Base-by-base conservation (phyloP, 345 rosid genomes). In the Camelina sativa region DNA sequence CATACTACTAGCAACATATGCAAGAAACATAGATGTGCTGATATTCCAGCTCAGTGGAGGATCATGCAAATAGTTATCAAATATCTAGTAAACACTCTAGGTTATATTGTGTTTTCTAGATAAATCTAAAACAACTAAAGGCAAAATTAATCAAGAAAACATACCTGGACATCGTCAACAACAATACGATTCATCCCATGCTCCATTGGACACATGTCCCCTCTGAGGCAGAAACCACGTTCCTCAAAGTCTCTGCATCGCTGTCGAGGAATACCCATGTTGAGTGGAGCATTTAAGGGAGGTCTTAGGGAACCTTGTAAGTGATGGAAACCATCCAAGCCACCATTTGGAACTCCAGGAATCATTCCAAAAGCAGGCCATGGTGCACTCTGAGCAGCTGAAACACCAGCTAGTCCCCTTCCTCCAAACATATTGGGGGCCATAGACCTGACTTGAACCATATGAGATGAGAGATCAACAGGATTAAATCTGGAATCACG, bases 141-240 rank as follows among this genome's bases (percentile, higher is more conserved):
- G 41, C 25, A 38, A 4, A 9, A 9, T 1, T 16, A 6, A 38
- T 16, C 7, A 17, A 59, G 68, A 71, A 41, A 65, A 52, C 74
- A 77, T 79, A 95, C 99, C 97, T 92, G 99, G 69, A 95, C 98
- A 80, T 95, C 98, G 63, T 95, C 98, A 78, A 95, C 87, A 71
- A 92, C 99, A 75, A 95, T 95, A 40, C 90, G 97, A 84, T 95
- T 95, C 65, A 95, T 85, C 70, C 99, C 99, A 87, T 95, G 99
- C 92, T 95, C 99, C 99, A 95, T 90, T 7, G 96, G 99, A 81
- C 98, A 95, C 90, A 95, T 92, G 80, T 92, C 99, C 50, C 99
- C 98, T 87, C 97, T 86, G 43, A 95, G 84, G 85, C 99, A 95
- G 85, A 89, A 95, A 53, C 99, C 99, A 67, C 96, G 98, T 76